Base-by-base conservation (phyloP, 371 early-diverging fungal genomes). In the Mortierella sp. region DNA sequence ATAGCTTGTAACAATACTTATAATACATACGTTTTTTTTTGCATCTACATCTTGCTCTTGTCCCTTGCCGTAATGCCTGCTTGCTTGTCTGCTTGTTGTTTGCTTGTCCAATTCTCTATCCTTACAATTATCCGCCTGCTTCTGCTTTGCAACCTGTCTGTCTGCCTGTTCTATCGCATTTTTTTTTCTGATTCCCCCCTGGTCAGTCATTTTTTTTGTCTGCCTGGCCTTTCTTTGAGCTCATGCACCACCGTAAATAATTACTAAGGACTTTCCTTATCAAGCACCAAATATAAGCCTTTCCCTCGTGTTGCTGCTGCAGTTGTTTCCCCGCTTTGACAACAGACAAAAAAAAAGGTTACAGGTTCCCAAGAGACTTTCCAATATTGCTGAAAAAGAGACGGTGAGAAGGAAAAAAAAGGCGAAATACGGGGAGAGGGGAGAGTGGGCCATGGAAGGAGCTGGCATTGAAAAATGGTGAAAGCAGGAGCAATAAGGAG, bases 311-410 rank as follows among this genome's bases (percentile, higher is more conserved):
- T 59, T 59, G 57, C 28, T 57, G 55, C 28, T 53, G 53, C 2
- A 9, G 55, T 28, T 57, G 28, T 57, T 57, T 37, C 64, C 64
- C 64, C 64, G 64, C 64, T 37, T 64, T 64, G 64, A 37, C 37
- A 34, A 8, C 31, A 64, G 31, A 64, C 5, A 21, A 34, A 19
- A 37, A 61, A 64, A 64, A 46, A 46, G 48, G 48, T 46, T 46
- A 1, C 11, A 46, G 21, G 6, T 64, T 64, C 64, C 64, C 64
- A 64, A 64, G 64, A 21, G 6, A 8, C 28, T 31, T 64, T 34
- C 4, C 24, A 53, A 28, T 14, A 31, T 11, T 6, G 5, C 16
- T 5, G 37, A 64, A 19, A 64, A 21, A 26, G 16, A 64, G 37
- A 31, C 31, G 31, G 64, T 64, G 64, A 64, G 64, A 64, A 64